phyloP scores from a whole-genome alignment of 495 filamentous ascomycete species.

The Darksidea phi region DNA sequence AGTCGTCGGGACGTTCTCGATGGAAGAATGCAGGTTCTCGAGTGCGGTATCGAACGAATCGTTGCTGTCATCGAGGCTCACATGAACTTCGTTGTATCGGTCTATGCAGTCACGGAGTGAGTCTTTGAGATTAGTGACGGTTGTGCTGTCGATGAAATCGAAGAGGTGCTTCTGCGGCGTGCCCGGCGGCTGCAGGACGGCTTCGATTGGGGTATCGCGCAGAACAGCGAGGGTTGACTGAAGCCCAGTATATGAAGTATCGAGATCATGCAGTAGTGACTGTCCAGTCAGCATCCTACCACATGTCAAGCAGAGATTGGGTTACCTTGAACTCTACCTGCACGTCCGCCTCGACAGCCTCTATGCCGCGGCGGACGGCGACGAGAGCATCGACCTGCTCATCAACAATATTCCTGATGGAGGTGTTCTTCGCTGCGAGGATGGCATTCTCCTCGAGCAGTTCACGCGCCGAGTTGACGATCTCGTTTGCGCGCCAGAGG shows the following conservation, averaged over 20 bases:
- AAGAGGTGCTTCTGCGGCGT: constrained; percentile 70
- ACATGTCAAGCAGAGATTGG: neutral
- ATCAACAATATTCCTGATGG: constrained; percentile 68
- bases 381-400: constrained; percentile 70
- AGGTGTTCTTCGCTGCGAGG: constrained; percentile 72
- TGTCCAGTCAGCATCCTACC: constrained; percentile 7
- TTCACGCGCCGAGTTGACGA: constrained; percentile 72
- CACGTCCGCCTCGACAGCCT: constrained; percentile 52
- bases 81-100: constrained; percentile 39
- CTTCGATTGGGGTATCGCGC: constrained; percentile 69
- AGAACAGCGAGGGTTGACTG: constrained; percentile 68
- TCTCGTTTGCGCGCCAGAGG: constrained; percentile 83
- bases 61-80: constrained; percentile 29
- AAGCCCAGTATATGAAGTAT: constrained; percentile 69
- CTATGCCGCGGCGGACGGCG: constrained; percentile 61
- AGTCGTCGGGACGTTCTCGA: constrained; percentile 29
- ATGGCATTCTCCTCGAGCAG: constrained; percentile 79
- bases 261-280: constrained; percentile 66
- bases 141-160: constrained; percentile 86
- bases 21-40: constrained; percentile 30
- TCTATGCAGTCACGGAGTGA: constrained; percentile 66
- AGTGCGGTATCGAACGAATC: constrained; percentile 35
- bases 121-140: constrained; percentile 66
- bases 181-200: constrained; percentile 65
- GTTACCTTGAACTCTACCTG: constrained; percentile 56